These are phyloP conservation scores for Dictyostelium brefeldianum DNA, from an alignment of 78 protist genomes.

Conservation along the genomic window DNA sequence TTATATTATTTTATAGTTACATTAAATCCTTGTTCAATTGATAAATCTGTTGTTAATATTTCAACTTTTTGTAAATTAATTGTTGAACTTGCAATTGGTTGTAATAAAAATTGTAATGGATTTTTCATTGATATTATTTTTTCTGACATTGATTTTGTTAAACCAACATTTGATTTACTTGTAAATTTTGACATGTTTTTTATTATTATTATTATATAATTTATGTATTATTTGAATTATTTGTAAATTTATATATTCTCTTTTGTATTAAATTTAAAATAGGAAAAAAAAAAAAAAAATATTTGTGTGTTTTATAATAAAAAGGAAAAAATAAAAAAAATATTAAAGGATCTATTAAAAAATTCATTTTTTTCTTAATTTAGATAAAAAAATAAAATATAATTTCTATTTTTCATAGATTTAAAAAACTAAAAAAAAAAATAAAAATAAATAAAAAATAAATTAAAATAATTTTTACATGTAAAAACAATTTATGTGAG, in stretches of 20 bases:
- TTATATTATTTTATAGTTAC: not conserved
- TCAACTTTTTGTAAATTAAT: not conserved
- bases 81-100: constrained; percentile 32
- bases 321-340: not conserved
- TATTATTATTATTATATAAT: not conserved
- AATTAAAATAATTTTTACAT: not conserved
- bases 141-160: not conserved
- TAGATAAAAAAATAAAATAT: no score
- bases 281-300: not conserved
- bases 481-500: no score
- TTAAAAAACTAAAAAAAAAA: not conserved
- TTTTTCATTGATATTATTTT: constrained; percentile 4
- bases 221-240: no score
- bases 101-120: not conserved
- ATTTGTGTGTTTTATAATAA: not conserved
- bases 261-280: not conserved
- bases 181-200: not conserved
- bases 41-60: not conserved
- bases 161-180: not conserved
- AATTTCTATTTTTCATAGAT: not conserved
- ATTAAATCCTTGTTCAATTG: constrained; percentile 58
- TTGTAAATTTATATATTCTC: no score
- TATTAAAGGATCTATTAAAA: not conserved
- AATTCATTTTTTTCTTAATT: not conserved
- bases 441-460: not conserved